These are phyloP conservation scores for Diaporthe citrichinensis DNA, from an alignment of 2,329 filamentous ascomycete species.

Conservation along the genomic window DNA sequence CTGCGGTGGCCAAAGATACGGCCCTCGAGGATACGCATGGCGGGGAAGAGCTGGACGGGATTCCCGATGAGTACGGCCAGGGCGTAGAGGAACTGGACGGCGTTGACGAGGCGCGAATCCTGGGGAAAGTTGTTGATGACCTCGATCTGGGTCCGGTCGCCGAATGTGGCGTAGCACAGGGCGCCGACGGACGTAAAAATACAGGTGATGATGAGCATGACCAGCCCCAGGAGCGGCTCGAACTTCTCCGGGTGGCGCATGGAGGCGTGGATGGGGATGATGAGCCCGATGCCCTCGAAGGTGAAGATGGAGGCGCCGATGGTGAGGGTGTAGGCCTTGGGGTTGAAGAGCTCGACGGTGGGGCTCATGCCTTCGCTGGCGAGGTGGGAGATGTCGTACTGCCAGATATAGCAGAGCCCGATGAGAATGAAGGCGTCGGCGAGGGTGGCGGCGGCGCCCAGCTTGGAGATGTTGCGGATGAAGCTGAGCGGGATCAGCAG, in stretches of 20 bases:
- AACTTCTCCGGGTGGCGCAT: slow-evolving; percentile 81
- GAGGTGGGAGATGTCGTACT: slow-evolving; percentile 74
- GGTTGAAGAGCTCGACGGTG: slow-evolving; percentile 79
- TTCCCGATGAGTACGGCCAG: slow-evolving; percentile 80
- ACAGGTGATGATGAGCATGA: slow-evolving; percentile 81
- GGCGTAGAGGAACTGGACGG: slow-evolving; percentile 81
- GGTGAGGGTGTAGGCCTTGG: slow-evolving; percentile 76
- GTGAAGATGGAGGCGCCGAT: slow-evolving; percentile 83
- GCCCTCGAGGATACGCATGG: slow-evolving; percentile 79
- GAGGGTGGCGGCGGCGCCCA: slow-evolving; percentile 77
- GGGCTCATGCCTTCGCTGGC: slow-evolving; percentile 68
- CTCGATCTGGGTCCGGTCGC: slow-evolving; percentile 77
- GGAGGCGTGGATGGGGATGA: slow-evolving; percentile 81
- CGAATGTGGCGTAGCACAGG: slow-evolving; percentile 82
- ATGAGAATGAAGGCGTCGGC: slow-evolving; percentile 81
- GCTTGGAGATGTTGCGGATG: slow-evolving; percentile 82
- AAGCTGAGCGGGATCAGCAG: slow-evolving; percentile 76
- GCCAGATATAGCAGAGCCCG: slow-evolving; percentile 81
- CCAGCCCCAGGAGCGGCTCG: slow-evolving; percentile 72
- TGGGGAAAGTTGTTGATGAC: slow-evolving; percentile 85
- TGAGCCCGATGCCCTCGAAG: slow-evolving; percentile 83
- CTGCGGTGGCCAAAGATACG: slow-evolving; percentile 76
- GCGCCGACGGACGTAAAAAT: slow-evolving; percentile 81
- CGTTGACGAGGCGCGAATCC: slow-evolving; percentile 78
- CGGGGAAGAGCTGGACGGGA: slow-evolving; percentile 82